phyloP scores from a whole-genome alignment of 1,284 basidiomycete species.

The Kalmanozyma brasiliensis region DNA sequence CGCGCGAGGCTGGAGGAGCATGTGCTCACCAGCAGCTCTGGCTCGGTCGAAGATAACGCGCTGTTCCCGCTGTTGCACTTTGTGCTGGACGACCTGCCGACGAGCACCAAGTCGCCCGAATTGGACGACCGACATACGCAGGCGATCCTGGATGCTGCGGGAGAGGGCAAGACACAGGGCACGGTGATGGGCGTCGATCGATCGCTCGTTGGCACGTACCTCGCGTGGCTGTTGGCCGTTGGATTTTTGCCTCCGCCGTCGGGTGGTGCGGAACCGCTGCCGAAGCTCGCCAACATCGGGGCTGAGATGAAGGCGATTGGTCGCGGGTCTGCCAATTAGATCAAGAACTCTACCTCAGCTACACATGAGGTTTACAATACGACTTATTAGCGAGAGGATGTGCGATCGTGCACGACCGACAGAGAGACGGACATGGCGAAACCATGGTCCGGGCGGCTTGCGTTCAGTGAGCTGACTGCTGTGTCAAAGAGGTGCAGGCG shows the following conservation, averaged over 20 bases:
- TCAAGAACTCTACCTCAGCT: too few relatives aligned
- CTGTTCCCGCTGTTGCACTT: constrained; percentile 97
- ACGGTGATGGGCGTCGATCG: constrained; percentile 79
- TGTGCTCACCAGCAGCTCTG: constrained; percentile 73
- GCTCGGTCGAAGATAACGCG: constrained; percentile 83
- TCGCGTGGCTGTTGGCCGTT: constrained; percentile 92
- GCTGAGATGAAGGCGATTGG: constrained; percentile 62
- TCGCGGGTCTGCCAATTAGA: constrained; percentile 62
- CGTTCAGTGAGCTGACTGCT: too few relatives aligned
- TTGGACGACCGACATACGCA: constrained; percentile 87
- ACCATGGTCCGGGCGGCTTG: too few relatives aligned
- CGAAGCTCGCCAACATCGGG: constrained; percentile 50
- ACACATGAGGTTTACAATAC: background rate
- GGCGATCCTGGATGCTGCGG: constrained; percentile 74
- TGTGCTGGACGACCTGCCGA: constrained; percentile 95
- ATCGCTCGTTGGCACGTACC: constrained; percentile 82
- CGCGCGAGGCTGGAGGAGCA: constrained; percentile 91
- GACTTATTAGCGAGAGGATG: too few relatives aligned
- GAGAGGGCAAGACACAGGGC: constrained; percentile 67
- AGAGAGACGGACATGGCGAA: too few relatives aligned
- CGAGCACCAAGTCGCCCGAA: constrained; percentile 92
- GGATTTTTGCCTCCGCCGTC: constrained; percentile 75
- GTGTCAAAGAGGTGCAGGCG: too few relatives aligned
- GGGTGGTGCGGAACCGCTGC: constrained; percentile 48
- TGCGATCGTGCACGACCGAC: too few relatives aligned